A percentile compares a stretch with the other conserved stretches of the same genome.
phyloP scores from a whole-genome alignment of 805 yeast species.

The Yamadazyma laniorum region DNA sequence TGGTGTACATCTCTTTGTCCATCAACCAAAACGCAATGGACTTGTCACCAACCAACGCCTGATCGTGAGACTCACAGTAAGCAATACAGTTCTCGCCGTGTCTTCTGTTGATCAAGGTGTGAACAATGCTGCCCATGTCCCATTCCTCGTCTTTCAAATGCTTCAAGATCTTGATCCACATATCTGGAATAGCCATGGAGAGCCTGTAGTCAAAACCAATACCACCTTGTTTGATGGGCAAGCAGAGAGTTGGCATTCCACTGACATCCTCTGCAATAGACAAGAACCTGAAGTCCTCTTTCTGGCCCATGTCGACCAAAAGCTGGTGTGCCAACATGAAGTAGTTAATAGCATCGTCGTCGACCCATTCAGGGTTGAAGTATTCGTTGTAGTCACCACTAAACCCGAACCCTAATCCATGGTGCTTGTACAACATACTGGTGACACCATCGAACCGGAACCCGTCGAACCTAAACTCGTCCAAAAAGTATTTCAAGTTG shows the following conservation, averaged over 20 bases:
- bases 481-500: constrained; percentile 79
- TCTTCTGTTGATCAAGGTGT: constrained; percentile 83
- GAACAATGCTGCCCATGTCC: constrained; percentile 80
- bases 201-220: constrained; percentile 90
- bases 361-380: constrained; percentile 74
- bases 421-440: constrained; percentile 86
- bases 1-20: constrained; percentile 98
- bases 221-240: constrained; percentile 74
- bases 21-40: constrained; percentile 96
- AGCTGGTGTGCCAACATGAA: constrained; percentile 88
- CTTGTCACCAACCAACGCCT: constrained; percentile 96
- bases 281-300: constrained; percentile 46
- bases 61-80: constrained; percentile 95
- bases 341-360: constrained; percentile 82
- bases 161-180: constrained; percentile 95
- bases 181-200: constrained; percentile 97
- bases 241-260: constrained; percentile 94
- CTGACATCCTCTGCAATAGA: constrained; percentile 96
- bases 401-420: constrained; percentile 88
- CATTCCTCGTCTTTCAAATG: constrained; percentile 85
- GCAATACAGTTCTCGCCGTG: constrained; percentile 86
- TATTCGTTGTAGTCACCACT: constrained; percentile 93
- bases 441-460: constrained; percentile 97
- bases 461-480: constrained; percentile 87
- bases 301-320: constrained; percentile 50